These are phyloP conservation scores for Boletus rufocinnamomeus DNA, from an alignment of 768 basidiomycete genomes.

Conservation along the genomic window DNA sequence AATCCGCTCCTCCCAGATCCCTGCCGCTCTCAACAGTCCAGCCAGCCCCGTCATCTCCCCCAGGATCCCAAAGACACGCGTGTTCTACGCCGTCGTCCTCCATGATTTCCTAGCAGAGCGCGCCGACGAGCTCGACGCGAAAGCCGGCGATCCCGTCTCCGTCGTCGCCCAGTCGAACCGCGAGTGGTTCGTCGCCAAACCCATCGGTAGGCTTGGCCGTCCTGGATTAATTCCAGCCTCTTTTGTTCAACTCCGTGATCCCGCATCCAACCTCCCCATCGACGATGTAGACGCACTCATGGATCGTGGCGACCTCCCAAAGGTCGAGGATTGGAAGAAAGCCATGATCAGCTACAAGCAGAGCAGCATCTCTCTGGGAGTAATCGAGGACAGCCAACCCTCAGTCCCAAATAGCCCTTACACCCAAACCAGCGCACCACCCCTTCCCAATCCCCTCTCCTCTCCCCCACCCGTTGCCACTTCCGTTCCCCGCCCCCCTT, in stretches of 20 bases:
- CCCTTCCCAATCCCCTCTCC: conserved; percentile 2
- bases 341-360: conserved; percentile 95
- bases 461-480: conserved; percentile 12
- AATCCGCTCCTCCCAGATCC: conserved; percentile 43
- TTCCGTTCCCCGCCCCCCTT: conserved; percentile 36
- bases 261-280: conserved; percentile 78
- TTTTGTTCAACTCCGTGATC: conserved; percentile 96
- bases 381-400: conserved; percentile 67
- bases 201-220: conserved; percentile 91
- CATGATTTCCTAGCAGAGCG: conserved; percentile 97
- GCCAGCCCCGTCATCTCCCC: conserved; percentile 37
- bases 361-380: conserved; percentile 91
- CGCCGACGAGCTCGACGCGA: conserved; percentile 94
- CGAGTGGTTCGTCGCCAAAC: conserved; percentile 99
- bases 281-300: conserved; percentile 76
- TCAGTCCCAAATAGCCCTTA: conserved; percentile 49
- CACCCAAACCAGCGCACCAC: conserved; percentile 23
- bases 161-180: conserved; percentile 99
- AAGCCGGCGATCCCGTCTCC: conserved; percentile 89
- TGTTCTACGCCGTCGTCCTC: conserved; percentile 92
- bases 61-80: conserved; percentile 48
- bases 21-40: conserved; percentile 20
- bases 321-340: conserved; percentile 99
- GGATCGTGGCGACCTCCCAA: conserved; percentile 85
- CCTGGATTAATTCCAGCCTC: conserved; percentile 97